phyloP scores from a whole-genome alignment of 805 yeast species.

The Cyberlindnera meyerae region DNA sequence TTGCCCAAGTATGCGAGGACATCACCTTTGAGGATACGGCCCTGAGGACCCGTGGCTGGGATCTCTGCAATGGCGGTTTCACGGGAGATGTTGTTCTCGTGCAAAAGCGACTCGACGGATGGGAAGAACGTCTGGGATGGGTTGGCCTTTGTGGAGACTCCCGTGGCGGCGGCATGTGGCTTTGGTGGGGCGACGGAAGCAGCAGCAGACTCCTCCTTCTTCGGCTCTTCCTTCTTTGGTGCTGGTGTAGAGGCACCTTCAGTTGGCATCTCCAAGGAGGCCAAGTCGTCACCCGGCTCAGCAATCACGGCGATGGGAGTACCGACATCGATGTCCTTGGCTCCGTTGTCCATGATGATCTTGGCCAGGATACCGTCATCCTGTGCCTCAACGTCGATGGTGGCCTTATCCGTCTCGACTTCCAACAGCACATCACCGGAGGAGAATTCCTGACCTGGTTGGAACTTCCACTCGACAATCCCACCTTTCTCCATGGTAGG shows the following conservation, averaged over 20 bases:
- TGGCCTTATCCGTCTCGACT: slow-evolving; percentile 84
- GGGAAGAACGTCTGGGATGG: slow-evolving; percentile 68
- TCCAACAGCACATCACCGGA: slow-evolving; percentile 83
- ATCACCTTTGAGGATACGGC: slow-evolving; percentile 87
- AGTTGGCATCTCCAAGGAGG: slow-evolving; percentile 54
- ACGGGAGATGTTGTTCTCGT: slow-evolving; percentile 53
- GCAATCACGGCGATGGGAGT: slow-evolving; percentile 84
- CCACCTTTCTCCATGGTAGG: slow-evolving; percentile 99
- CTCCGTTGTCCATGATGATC: slow-evolving; percentile 65
- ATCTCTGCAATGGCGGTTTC: slow-evolving; percentile 71
- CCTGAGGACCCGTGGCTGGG: slow-evolving; percentile 83
- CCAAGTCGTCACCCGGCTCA: slow-evolving; percentile 80
- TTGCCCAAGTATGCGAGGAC: slow-evolving; percentile 78
- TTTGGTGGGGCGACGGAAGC: slow-evolving; percentile 8
- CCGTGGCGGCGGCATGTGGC: slow-evolving; percentile 36
- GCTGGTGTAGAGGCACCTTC: slow-evolving; percentile 16
- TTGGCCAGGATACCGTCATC: slow-evolving; percentile 91
- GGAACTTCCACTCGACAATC: slow-evolving; percentile 81
- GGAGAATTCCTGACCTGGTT: slow-evolving; percentile 65
- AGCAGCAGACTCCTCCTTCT: slow-evolving; percentile 26
- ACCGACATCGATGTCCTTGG: slow-evolving; percentile 78
- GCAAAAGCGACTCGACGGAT: slow-evolving; percentile 66
- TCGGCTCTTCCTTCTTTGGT: slow-evolving; percentile 3
- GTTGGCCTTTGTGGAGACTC: slow-evolving; percentile 43
- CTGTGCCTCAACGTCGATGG: slow-evolving; percentile 79